Evolutionary conservation across 257 asterid genomes (phyloP), one percentile per base, ranked within the genome.

Genomic region (Thymus mandschuricus): DNA sequence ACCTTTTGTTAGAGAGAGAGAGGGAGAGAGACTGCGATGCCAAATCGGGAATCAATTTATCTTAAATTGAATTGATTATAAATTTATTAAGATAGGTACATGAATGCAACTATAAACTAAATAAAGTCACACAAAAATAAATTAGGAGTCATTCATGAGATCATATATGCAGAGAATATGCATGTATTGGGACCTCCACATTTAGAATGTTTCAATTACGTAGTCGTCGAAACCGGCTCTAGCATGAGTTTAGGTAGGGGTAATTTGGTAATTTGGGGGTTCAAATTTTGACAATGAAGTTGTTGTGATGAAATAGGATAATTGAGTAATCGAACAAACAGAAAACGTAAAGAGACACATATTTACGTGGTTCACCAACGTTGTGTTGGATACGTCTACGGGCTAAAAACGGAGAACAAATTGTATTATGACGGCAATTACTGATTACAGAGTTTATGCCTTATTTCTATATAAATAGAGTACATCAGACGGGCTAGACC

Each of bases 131-230:
- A 55, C 27, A 70, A 56, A 21, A 44, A 1, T 15, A 51, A 52
- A 67, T 21, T 67, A 8, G 62, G 72, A 12, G 69, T 60, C 68
- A 71, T 71, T 60, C 52, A 49, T 61, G 69, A 61, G 69, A 51
- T 61, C 62, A 71, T 54, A 48, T 52, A 60, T 62, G 12, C 38
- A 30, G 38, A n/a, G 3, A 30, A 35, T 15, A 49, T 10, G 29
- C 3, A 60, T 63, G 33, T 49, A 71, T 60, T 46, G 74, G 52
- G 56, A 30, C 49, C 61, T 12, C 35, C 49, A 69, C 1, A 3
- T 38, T 31, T 13, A 8, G 5, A 3, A 55, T 28, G 33, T 56
- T 56, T 29, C 61, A 3, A 2, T 30, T 29, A 57, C 1, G 44
- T 58, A 28, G 64, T 58, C 64, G 12, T 30, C 31, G 3, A 58